Evolutionary conservation across 192 early-diverging fungal species (phyloP), one percentile per base, ranked within the genome.

Genomic region (Backusella australiensis): DNA sequence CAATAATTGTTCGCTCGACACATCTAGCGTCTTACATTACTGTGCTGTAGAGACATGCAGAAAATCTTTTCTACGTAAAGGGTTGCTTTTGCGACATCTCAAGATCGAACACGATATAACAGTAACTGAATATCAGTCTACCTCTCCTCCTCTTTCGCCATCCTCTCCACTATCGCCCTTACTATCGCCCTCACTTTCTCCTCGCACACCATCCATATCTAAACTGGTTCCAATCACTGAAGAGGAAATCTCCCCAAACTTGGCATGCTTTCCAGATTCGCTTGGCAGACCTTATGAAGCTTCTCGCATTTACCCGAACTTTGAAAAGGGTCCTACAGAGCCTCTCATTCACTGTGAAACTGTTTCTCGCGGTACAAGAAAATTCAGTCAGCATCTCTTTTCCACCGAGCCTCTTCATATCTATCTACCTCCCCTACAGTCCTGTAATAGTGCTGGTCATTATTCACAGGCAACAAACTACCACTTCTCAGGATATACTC

Each of bases 31-130:
- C 2, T 35, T 69, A 23, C 68, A 69, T 38, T 38, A 69, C n/a
- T 69, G 68, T 26, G 14, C 11, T 38, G 68, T 38, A 23, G 19
- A 19, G 0, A 23, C 35, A 21, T 69, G 68, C 9, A 39, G 34
- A 14, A 69, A 69, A 69, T 69, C 68, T 5, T 69, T 69, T 38
- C 39, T 35, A 38, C 34, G 68, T 14, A 69, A 69, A 41, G 68
- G 68, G 14, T 38, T 41, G 35, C 68, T 69, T 38, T 35, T 69
- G 23, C 34, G 35, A 23, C 68, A 69, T 38, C 34, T 69, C 35
- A 38, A 69, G 23, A 23, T 38, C 9, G 36, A 69, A 12, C 68
- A 69, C 12, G 23, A 35, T 23, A 69, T 69, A 23, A 11, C 21
- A 19, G 68, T 69, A 23, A 21, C 36, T 69, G 34, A 23, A 5